Conservation (phyloP, 2,329 filamentous ascomycete genomes). For the Cytospora schulzeri region DNA sequence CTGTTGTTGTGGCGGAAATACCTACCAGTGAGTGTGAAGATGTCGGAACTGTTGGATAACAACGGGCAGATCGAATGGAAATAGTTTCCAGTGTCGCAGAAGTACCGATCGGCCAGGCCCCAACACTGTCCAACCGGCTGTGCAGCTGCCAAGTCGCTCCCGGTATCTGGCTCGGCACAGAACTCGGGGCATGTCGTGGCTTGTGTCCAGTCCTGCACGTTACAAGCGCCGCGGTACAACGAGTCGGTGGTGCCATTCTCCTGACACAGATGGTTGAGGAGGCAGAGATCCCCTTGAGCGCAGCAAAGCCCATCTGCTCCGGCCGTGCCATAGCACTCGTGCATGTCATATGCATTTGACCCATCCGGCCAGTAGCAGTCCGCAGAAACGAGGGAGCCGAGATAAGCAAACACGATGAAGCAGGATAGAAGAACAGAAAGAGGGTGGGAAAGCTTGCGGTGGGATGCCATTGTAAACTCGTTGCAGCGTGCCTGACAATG, state of each 20-base stretch:
- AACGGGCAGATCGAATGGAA: background rate
- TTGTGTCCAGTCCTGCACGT: constrained; percentile 15
- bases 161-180: background rate
- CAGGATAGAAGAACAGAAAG: background rate
- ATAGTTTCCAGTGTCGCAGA: background rate
- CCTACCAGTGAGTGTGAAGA: constrained; percentile 2
- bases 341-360: constrained; percentile 13
- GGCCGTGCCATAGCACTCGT: constrained; percentile 7
- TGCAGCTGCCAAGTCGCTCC: background rate
- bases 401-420: background rate
- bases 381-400: background rate
- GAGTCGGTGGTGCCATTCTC: background rate
- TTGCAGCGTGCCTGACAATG: too few relatives aligned
- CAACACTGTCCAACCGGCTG: constrained; percentile 1
- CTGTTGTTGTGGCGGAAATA: background rate
- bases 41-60: background rate
- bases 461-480: background rate
- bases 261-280: constrained; percentile 15
- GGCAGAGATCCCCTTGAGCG: constrained; percentile 11
- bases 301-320: constrained; percentile 17
- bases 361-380: constrained; percentile 19
- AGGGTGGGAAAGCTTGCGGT: background rate
- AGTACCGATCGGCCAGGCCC: background rate
- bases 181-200: background rate
- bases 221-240: constrained; percentile 15